Evolutionary conservation across 768 basidiomycete species (phyloP).

Genomic region (Mycena rebaudengoi): DNA sequence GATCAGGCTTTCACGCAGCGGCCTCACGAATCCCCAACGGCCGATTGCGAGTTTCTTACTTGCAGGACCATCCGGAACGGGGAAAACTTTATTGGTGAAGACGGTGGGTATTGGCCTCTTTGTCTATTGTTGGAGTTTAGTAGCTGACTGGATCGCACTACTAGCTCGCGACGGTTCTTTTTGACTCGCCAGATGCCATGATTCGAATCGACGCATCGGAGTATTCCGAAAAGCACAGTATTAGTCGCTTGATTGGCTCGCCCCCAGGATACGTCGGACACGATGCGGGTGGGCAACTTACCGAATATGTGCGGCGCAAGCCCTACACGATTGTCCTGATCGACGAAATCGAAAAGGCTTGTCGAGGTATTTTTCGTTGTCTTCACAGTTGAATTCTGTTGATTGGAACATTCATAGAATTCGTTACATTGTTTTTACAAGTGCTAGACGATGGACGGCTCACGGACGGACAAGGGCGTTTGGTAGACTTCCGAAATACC

Average conservation of each 20-base stretch:
- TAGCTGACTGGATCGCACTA: slow-evolving; percentile 17
- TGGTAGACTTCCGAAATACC: slow-evolving; percentile 79
- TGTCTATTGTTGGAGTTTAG: neutral
- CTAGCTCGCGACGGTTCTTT: slow-evolving; percentile 89
- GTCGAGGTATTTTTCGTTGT: slow-evolving; percentile 44
- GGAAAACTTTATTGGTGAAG: slow-evolving; percentile 91
- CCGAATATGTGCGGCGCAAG: slow-evolving; percentile 91
- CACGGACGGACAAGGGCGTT: slow-evolving; percentile 92
- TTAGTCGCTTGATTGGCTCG: slow-evolving; percentile 60
- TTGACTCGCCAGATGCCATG: slow-evolving; percentile 92
- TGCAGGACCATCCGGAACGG: slow-evolving; percentile 91
- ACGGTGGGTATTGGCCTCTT: slow-evolving; percentile 61
- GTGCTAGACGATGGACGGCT: slow-evolving; percentile 93
- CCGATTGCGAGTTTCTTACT: slow-evolving; percentile 95
- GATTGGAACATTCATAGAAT: slow-evolving; percentile 38
- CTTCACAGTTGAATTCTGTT: neutral
- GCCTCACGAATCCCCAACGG: slow-evolving; percentile 86
- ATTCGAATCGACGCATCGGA: slow-evolving; percentile 93
- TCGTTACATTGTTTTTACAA: slow-evolving; percentile 66
- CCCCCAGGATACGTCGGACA: slow-evolving; percentile 94
- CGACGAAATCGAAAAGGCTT: slow-evolving; percentile 93
- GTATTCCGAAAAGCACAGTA: slow-evolving; percentile 81
- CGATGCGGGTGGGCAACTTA: slow-evolving; percentile 89
- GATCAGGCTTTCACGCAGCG: slow-evolving; percentile 90
- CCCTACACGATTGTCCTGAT: slow-evolving; percentile 89